Conservation (phyloP, 768 basidiomycete genomes). For the Calocybe indica region DNA sequence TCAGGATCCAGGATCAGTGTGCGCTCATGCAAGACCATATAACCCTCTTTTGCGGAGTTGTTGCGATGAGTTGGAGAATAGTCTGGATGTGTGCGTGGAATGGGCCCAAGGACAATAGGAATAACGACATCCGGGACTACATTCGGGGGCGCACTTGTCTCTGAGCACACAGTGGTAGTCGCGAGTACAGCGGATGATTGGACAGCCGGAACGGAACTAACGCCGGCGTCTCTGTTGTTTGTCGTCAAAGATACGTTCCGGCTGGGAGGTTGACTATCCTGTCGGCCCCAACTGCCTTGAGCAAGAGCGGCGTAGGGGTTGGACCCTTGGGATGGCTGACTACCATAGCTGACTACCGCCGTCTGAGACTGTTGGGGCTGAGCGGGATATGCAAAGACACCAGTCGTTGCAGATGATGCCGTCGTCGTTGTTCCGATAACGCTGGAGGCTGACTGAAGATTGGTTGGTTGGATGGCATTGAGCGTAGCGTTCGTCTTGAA, state of each 20-base stretch:
- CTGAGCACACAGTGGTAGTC: not conserved
- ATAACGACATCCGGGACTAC: constrained; percentile 53
- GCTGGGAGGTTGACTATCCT: no score
- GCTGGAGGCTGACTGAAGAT: constrained; percentile 12
- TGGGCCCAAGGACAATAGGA: constrained; percentile 72
- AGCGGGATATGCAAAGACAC: constrained; percentile 35
- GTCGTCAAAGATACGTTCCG: no score
- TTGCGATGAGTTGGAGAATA: constrained; percentile 40
- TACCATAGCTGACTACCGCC: no score
- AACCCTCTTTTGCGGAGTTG: constrained; percentile 46
- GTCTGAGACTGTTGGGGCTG: constrained; percentile 20
- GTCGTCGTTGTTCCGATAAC: constrained; percentile 12
- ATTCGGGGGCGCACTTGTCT: no score
- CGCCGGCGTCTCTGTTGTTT: no score
- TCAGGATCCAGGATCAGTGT: constrained; percentile 79
- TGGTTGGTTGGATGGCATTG: constrained; percentile 7
- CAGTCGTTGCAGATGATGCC: constrained; percentile 27
- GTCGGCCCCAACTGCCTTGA: no score
- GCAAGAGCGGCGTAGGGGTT: no score
- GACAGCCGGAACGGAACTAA: constrained; percentile 18
- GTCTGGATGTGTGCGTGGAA: constrained; percentile 58
- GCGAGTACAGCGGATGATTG: constrained; percentile 13
- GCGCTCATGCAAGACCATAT: constrained; percentile 81
- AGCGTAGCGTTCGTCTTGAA: constrained; percentile 30
- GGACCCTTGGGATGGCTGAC: no score